These are phyloP conservation scores for Candida silvatica DNA, from an alignment of 805 yeast species.

Conservation along the genomic window DNA sequence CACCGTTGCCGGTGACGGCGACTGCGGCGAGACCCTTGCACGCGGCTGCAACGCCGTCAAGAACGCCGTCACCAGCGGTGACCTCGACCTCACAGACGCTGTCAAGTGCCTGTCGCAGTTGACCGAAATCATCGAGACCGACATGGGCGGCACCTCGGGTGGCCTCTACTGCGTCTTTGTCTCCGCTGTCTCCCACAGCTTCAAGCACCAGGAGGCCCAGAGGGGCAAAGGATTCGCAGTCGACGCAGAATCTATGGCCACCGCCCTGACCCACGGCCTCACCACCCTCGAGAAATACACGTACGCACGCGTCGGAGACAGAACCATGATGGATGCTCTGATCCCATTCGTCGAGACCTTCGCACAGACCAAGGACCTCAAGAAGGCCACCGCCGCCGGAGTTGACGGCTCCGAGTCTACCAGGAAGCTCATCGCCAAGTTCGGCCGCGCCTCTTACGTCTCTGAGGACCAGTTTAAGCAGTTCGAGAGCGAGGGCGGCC, in stretches of 20 bases:
- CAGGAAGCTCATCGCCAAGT: constrained; percentile 66
- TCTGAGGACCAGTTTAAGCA: constrained; percentile 46
- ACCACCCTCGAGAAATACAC: constrained; percentile 78
- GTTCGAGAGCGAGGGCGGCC: constrained; percentile 50
- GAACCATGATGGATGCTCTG: constrained; percentile 82
- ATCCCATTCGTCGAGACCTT: constrained; percentile 77
- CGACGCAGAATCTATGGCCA: constrained; percentile 30
- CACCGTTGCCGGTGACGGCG: constrained; percentile 93
- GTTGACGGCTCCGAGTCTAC: constrained; percentile 71
- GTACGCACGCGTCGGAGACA: constrained; percentile 79
- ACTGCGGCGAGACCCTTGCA: constrained; percentile 87
- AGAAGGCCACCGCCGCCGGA: constrained; percentile 61
- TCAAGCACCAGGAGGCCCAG: constrained; percentile 33
- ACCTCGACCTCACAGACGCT: constrained; percentile 36
- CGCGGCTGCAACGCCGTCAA: constrained; percentile 73
- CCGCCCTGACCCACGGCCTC: constrained; percentile 50
- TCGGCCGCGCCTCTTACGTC: constrained; percentile 93
- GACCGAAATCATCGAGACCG: constrained; percentile 72
- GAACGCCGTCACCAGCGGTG: constrained; percentile 34
- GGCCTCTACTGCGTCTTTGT: constrained; percentile 83
- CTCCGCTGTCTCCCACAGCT: constrained; percentile 57
- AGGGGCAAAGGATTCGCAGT: constrained; percentile 20
- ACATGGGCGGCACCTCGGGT: constrained; percentile 98
- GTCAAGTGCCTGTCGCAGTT: constrained; percentile 57
- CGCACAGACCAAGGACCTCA: constrained; percentile 38